phyloP scores from a whole-genome alignment of 257 asterid genomes.

The Knoxia roxburghii region DNA sequence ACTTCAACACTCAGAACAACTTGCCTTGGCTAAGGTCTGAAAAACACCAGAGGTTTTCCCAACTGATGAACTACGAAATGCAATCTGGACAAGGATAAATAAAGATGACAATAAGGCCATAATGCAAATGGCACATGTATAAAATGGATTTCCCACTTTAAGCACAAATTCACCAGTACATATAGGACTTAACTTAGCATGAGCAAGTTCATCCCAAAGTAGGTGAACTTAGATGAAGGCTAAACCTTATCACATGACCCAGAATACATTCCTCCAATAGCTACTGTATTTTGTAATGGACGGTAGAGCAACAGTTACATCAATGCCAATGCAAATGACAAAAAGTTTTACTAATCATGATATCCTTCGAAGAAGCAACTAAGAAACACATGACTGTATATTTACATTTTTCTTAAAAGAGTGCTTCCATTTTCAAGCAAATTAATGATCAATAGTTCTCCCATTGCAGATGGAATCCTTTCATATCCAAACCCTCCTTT shows the following conservation, averaged over 20 bases:
- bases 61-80: constrained; percentile 48
- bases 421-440: no score
- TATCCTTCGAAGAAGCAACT: neutral
- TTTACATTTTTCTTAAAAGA: no score
- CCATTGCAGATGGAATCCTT: no score
- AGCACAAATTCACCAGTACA: neutral
- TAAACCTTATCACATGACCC: neutral
- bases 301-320: neutral
- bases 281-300: neutral
- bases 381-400: neutral
- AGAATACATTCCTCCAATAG: neutral
- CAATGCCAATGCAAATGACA: neutral
- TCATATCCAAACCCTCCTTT: no score
- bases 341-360: neutral
- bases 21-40: constrained; percentile 60
- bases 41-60: constrained; percentile 37
- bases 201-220: neutral
- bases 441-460: no score
- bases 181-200: neutral
- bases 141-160: neutral
- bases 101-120: constrained; percentile 2
- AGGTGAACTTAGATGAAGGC: neutral
- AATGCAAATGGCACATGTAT: constrained; percentile 3
- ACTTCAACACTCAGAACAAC: constrained; percentile 18
- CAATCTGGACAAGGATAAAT: constrained; percentile 40